A percentile compares a stretch with the other conserved stretches of the same genome.
Evolutionary conservation across 495 filamentous ascomycete genomes (phyloP).

Genomic region (Mytilinidion resinicola): DNA sequence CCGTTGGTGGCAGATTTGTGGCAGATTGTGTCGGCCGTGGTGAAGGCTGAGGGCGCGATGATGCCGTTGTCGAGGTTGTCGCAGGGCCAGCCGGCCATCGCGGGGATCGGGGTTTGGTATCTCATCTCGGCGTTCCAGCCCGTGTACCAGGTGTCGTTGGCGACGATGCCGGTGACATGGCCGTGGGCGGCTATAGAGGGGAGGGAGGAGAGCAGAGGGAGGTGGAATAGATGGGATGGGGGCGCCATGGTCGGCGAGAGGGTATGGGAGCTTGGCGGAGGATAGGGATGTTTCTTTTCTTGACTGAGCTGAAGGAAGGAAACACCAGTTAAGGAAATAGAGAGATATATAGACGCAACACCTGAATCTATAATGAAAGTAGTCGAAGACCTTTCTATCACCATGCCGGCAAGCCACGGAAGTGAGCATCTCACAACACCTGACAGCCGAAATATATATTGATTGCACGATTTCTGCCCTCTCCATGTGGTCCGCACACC

Average conservation of each 20-base stretch:
- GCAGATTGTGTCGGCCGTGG: slow-evolving; percentile 46
- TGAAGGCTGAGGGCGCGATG: slow-evolving; percentile 45
- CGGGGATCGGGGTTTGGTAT: slow-evolving; percentile 31
- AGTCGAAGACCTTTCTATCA: no score
- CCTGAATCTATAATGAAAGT: no score
- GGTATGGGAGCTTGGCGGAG: neutral
- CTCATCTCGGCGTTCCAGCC: slow-evolving; percentile 46
- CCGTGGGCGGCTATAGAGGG: slow-evolving; percentile 19
- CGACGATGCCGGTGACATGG: slow-evolving; percentile 23
- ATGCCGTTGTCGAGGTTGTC: slow-evolving; percentile 55
- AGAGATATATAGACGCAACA: no score
- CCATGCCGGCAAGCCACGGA: neutral
- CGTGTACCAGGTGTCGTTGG: slow-evolving; percentile 34
- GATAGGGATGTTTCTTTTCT: no score
- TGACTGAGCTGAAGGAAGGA: no score
- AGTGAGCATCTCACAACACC: neutral
- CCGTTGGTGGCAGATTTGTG: slow-evolving; percentile 48
- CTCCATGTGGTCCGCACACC: neutral
- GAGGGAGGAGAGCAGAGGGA: neutral
- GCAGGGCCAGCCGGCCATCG: slow-evolving; percentile 50
- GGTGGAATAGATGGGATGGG: neutral
- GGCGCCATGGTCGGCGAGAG: neutral
- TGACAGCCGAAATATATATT: neutral
- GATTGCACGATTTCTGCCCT: neutral
- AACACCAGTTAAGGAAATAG: no score